Conservation (phyloP, 768 basidiomycete genomes). For the Austroboletus festivus region DNA sequence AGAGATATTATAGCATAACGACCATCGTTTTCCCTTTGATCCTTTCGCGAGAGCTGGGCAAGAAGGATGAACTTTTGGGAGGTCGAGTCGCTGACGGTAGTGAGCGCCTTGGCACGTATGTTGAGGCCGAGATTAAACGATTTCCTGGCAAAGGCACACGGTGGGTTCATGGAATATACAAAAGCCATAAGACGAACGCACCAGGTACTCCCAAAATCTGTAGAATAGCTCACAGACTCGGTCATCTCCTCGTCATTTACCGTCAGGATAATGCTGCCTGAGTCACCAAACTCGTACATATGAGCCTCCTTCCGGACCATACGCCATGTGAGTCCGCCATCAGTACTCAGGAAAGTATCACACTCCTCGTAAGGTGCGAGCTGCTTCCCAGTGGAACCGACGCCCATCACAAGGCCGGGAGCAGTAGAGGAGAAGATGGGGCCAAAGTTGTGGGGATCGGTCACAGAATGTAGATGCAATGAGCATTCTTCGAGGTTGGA, state of each 20-base stretch:
- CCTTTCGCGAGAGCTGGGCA: constrained; percentile 65
- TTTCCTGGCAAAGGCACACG: constrained; percentile 46
- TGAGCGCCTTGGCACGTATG: constrained; percentile 71
- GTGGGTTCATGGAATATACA: not conserved
- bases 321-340: constrained; percentile 84
- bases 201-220: constrained; percentile 84
- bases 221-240: constrained; percentile 69
- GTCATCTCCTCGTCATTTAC: constrained; percentile 83
- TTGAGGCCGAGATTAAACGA: constrained; percentile 65
- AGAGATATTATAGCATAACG: constrained; percentile 73
- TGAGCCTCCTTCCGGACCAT: constrained; percentile 75
- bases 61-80: constrained; percentile 94
- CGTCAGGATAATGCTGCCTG: constrained; percentile 73
- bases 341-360: constrained; percentile 90
- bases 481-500: constrained; percentile 62
- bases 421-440: constrained; percentile 93
- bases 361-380: constrained; percentile 77
- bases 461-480: constrained; percentile 91
- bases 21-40: constrained; percentile 50
- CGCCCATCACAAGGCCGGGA: constrained; percentile 95
- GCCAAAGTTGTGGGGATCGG: constrained; percentile 88
- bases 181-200: constrained; percentile 35
- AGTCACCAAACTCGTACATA: constrained; percentile 96
- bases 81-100: constrained; percentile 91
- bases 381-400: constrained; percentile 76